Evolutionary conservation across 345 rosid species (phyloP), one percentile per base, ranked within the genome.

Genomic region (Bruguiera sexangula): DNA sequence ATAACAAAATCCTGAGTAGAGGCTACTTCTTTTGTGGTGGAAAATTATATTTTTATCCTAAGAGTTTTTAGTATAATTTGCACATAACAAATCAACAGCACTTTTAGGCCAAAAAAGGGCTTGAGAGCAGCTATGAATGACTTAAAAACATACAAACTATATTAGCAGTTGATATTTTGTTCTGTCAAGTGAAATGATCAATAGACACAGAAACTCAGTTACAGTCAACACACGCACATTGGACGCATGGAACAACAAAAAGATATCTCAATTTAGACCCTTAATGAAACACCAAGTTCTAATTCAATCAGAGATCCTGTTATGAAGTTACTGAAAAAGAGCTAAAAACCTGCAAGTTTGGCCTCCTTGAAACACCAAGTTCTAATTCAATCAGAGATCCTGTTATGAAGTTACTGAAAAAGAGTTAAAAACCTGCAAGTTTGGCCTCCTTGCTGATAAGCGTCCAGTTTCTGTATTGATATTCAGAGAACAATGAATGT

Each of bases 391-490:
- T 56, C 60, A 21, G 29, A 26, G 6, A 6, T 43, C 18, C 15
- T 43, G 18, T 43, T 13, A 24, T 21, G 60, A 24, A 56, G 22
- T 56, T 20, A 56, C 26, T 56, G 31, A 31, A 54, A 64, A 61
- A 62, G 53, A 65, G 55, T 60, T 55, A 64, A 46, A 8, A 71
- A 95, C 98, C 93, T 95, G 98, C 81, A 95, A 87, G 82, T 87
- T 92, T 62, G 97, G 99, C 73, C 97, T 88, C 82, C 99, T 90
- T 55, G 99, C 99, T 62, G 99, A 95, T 76, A 95, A 84, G n/a
- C 96, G 91, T 60, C 99, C 97, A 15, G 99, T 95, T 83, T 92
- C 97, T 29, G 97, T 95, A 73, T 95, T 95, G 82, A 95, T 95
- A 78, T 95, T 95, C 68, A 95, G 78, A 68, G 99, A 95, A 80